phyloP scores from a whole-genome alignment of 2,329 filamentous ascomycete genomes.

The Paraphaeosphaeria minitans region DNA sequence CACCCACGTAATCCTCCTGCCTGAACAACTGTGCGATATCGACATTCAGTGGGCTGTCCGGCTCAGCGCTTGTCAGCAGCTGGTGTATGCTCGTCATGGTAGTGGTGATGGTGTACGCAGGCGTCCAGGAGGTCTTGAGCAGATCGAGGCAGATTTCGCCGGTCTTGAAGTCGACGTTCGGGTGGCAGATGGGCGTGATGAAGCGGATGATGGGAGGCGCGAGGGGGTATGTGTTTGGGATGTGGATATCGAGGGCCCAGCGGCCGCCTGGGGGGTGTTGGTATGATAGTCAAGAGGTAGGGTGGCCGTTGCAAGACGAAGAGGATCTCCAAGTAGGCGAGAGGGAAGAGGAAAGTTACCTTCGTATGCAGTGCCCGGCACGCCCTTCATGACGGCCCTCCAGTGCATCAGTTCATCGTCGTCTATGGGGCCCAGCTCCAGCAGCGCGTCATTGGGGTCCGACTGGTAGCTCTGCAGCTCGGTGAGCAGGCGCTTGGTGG shows the following conservation, averaged over 20 bases:
- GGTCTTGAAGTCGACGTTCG: constrained; percentile 57
- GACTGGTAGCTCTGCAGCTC: constrained; percentile 64
- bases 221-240: constrained; percentile 80
- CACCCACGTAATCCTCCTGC: constrained; percentile 70
- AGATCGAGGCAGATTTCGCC: constrained; percentile 96
- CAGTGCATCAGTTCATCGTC: constrained; percentile 65
- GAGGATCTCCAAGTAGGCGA: not conserved
- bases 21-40: constrained; percentile 75
- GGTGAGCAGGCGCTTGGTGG: constrained; percentile 65
- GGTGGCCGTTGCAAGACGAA: not conserved
- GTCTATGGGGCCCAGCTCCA: constrained; percentile 61
- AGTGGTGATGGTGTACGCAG: constrained; percentile 79
- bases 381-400: constrained; percentile 65
- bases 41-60: constrained; percentile 78
- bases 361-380: constrained; percentile 64
- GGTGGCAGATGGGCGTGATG: constrained; percentile 58
- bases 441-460: constrained; percentile 61
- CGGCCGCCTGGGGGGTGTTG: constrained; percentile 62
- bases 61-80: constrained; percentile 70
- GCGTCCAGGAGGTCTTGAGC: constrained; percentile 77
- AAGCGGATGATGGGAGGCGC: constrained; percentile 79
- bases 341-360: constrained; percentile 46
- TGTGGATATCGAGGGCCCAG: constrained; percentile 79
- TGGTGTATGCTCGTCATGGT: constrained; percentile 75
- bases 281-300: not conserved